Evolutionary conservation across 2,329 filamentous ascomycete genomes (phyloP), one percentile per base, ranked within the genome.

Genomic region (Penicillium sp.): DNA sequence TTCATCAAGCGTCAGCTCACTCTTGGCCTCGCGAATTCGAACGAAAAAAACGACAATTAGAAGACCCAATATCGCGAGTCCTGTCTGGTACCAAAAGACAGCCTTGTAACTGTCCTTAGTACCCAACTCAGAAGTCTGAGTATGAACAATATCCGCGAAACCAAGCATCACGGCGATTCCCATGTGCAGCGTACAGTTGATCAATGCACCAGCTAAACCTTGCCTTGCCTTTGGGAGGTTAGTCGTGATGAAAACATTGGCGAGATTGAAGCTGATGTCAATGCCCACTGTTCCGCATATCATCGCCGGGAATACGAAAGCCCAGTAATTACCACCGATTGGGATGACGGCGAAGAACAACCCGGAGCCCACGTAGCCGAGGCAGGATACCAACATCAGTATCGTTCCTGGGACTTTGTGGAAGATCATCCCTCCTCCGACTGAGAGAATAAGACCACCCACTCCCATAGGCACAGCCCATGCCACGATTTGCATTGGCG

Each of bases 171-270:
- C 79, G 1, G 88, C 87, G 65, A 91, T 87, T 10, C 87, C 87
- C 9, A 92, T 78, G 65, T 90, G 89, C 31, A 91, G 69, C 2
- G 90, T 73, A 46, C 83, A 85, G 73, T 89, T 90, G 66, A 89
- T 85, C 44, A 92, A 71, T 0, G 85, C 88, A 1, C 89, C 88
- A 0, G 88, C 89, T 0, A 90, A 77, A 0, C 88, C 89, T 69
- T 93, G 89, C 48, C 85, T 79, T 13, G 82, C 79, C 5, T 79
- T 78, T 0, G 89, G 87, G 60, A 92, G 77, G 14, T 82, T 83
- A 0, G 88, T 91, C 0, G 88, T 91, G 69, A 91, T 88, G 72
- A 89, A 92, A 57, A 92, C 82, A 65, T 89, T 92, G 18, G 86
- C 83, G 1, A 92, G 82, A 66, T 88, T 90, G 74, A 87, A 92